phyloP scores from a whole-genome alignment of 2,329 filamentous ascomycete species.

The Colletotrichum higginsianum region DNA sequence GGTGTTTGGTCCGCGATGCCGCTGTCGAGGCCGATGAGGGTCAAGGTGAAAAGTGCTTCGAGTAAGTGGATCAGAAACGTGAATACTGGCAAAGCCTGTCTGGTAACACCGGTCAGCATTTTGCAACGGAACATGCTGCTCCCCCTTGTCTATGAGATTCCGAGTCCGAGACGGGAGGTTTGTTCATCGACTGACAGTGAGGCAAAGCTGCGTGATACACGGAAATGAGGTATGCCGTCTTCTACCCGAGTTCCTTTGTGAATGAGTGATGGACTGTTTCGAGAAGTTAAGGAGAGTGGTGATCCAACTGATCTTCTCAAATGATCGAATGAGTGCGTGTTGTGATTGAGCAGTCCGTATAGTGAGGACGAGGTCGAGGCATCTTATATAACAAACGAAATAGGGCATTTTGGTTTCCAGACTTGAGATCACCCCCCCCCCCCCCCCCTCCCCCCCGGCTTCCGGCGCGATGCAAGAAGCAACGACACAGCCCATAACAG shows the following conservation, averaged over 20 bases:
- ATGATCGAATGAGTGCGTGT: not conserved
- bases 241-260: not conserved
- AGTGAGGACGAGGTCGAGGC: not conserved
- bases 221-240: not conserved
- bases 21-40: not conserved
- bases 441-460: not conserved
- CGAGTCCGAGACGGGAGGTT: not conserved
- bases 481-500: not conserved
- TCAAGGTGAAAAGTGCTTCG: not conserved
- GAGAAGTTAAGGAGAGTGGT: not conserved
- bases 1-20: not conserved
- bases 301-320: not conserved
- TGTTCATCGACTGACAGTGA: not conserved
- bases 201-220: not conserved
- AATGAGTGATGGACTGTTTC: conserved; percentile 2
- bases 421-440: not conserved
- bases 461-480: not conserved
- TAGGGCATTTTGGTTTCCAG: not conserved
- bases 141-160: not conserved
- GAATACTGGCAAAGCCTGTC: not conserved
- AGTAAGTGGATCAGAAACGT: conserved; percentile 1
- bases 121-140: not conserved
- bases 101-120: not conserved
- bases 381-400: conserved; percentile 10
- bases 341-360: not conserved